Evolutionary conservation across 2,329 filamentous ascomycete species (phyloP).

Genomic region (Teratosphaeria gauchensis): DNA sequence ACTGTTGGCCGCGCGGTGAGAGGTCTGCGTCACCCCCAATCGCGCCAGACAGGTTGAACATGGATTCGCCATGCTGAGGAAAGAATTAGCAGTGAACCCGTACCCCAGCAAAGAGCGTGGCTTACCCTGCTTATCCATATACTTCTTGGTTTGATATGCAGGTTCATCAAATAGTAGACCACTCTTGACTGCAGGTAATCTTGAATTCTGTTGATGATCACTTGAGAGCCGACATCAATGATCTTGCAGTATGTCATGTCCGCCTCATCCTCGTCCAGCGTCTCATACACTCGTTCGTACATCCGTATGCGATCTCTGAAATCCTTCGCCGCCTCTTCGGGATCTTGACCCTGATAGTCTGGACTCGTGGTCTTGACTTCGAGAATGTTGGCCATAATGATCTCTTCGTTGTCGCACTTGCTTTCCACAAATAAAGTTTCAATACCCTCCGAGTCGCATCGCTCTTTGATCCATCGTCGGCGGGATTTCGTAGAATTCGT

Average conservation of each 20-base stretch:
- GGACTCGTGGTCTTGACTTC: constrained; percentile 88
- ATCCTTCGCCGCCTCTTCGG: constrained; percentile 79
- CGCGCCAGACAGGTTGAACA: constrained; percentile 80
- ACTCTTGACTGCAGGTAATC: constrained; percentile 95
- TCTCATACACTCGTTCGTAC: constrained; percentile 95
- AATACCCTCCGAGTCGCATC: constrained; percentile 59
- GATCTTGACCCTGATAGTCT: constrained; percentile 89
- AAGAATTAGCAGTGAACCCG: neutral
- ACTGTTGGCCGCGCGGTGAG: constrained; percentile 76
- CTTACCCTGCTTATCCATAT: constrained; percentile 78
- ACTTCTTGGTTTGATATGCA: constrained; percentile 91
- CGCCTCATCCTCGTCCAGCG: constrained; percentile 79
- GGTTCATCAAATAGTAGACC: constrained; percentile 96
- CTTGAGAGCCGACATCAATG: constrained; percentile 89
- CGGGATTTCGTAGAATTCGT: constrained; percentile 91
- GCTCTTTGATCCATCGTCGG: constrained; percentile 81
- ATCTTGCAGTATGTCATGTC: constrained; percentile 93
- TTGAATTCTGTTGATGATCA: constrained; percentile 95
- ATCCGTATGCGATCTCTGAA: constrained; percentile 92
- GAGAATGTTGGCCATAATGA: constrained; percentile 97
- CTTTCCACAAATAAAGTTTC: constrained; percentile 95
- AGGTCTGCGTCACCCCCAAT: constrained; percentile 89
- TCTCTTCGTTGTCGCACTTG: constrained; percentile 87
- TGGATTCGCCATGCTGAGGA: constrained; percentile 76
- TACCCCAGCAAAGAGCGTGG: constrained; percentile 1